Percentiles rank a stretch among this genome's conserved stretches.
Conservation (phyloP, 768 basidiomycete genomes). For the Lactifluus subvellereus region DNA sequence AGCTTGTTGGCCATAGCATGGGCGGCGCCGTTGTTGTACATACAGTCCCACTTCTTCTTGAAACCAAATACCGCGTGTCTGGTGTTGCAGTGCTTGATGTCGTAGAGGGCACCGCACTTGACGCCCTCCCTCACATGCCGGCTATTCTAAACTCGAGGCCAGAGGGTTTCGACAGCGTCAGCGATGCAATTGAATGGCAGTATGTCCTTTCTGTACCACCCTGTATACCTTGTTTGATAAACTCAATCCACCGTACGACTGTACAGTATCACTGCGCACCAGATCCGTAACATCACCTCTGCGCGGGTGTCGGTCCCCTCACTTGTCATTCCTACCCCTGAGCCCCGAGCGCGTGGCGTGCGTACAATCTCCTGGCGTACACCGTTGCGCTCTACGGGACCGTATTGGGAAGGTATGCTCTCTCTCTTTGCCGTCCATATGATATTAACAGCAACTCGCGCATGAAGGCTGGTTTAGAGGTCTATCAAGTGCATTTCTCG, state of each 20-base stretch:
- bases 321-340: conserved; percentile 48
- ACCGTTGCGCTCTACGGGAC: conserved; percentile 73
- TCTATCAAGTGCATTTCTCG: conserved; percentile 74
- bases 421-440: not conserved
- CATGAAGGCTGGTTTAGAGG: conserved; percentile 82
- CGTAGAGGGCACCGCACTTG: conserved; percentile 90
- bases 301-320: conserved; percentile 88
- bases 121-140: conserved; percentile 91
- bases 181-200: conserved; percentile 96
- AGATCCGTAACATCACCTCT: conserved; percentile 74
- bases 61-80: conserved; percentile 60
- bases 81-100: conserved; percentile 84
- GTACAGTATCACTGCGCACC: conserved; percentile 66
- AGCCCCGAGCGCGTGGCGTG: conserved; percentile 31
- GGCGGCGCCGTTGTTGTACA: conserved; percentile 86
- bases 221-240: not conserved
- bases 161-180: conserved; percentile 72
- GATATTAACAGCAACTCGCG: not conserved
- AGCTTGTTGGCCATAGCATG: conserved; percentile 96
- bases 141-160: conserved; percentile 80
- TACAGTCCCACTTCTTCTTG: conserved; percentile 59
- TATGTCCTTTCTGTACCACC: conserved; percentile 37
- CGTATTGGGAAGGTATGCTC: conserved; percentile 80
- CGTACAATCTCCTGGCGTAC: conserved; percentile 72
- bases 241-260: conserved; percentile 29